Base-by-base conservation (phyloP, 768 basidiomycete genomes). In the Coprinopsis strossmayeri region DNA sequence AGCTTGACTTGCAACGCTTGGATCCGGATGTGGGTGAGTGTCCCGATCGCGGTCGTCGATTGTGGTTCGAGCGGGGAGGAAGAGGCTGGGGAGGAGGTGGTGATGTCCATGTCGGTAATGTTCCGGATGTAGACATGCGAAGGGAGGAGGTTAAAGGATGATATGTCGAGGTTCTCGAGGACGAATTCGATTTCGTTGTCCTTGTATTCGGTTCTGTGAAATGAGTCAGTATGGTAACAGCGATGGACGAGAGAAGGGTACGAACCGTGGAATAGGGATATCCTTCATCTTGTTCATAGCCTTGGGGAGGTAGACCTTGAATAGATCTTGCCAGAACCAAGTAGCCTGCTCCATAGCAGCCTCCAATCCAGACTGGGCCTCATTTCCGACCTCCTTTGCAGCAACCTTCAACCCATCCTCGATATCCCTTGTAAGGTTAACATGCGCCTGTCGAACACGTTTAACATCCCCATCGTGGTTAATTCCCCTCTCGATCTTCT, bases 321-420 rank as follows among this genome's bases (percentile, higher is more conserved):
- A 82, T 5, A 91, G 51, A 52, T 93, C 91, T 60, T 83, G 77
- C 83, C 82, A 87, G 65, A 87, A 78, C 86, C 86, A 88, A 1
- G 81, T 74, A 3, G 77, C 74, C 39, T 81, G 75, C 46, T 84
- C 81, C 53, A 82, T 57, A 3, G 76, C 72, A 9, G 72, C 72
- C 57, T 81, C 73, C 37, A 81, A 37, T 4, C 74, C 72, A 0
- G 68, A 66, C 54, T 67, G 54, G 5, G 25, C 37, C 17, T 34
- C 40, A 11, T 44, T 17, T 11, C 32, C 41, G 15, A n/a, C 37
- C 17, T 34, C 40, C 21, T 44, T 17, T 11, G 21, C 41, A 15
- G 41, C 26, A 21, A 38, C 49, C 43, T 50, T 44, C 18, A 18
- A 5, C 3, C 71, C 73, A 18, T 63, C 54, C 57, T 78, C 73